Percentiles rank a stretch among this genome's conserved stretches.
These are phyloP conservation scores for Pseudodiploospora longispora DNA, from an alignment of 2,329 filamentous ascomycete genomes.

Conservation along the genomic window DNA sequence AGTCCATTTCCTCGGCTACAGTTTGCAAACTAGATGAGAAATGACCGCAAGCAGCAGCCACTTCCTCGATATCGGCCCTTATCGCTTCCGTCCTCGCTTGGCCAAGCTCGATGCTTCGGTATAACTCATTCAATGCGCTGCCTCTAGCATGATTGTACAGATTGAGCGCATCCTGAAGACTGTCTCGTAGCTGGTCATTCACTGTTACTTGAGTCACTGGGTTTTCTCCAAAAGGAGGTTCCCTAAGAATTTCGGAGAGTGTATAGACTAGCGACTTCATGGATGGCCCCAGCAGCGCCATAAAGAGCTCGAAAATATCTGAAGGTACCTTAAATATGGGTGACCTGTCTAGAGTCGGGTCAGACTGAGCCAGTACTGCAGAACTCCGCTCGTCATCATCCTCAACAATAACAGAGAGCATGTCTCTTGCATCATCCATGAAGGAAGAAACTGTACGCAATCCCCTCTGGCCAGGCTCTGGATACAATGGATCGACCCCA, in stretches of 20 bases:
- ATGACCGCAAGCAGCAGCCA: slow-evolving; percentile 94
- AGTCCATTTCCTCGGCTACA: slow-evolving; percentile 82
- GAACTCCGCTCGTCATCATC: slow-evolving; percentile 37
- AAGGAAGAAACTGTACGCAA: slow-evolving; percentile 21
- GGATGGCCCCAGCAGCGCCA: slow-evolving; percentile 78
- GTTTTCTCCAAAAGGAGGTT: slow-evolving; percentile 69
- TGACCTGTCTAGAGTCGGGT: slow-evolving; percentile 19
- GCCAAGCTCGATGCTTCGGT: slow-evolving; percentile 68
- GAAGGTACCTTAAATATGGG: slow-evolving; percentile 52
- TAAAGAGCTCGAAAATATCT: slow-evolving; percentile 89
- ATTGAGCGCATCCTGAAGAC: slow-evolving; percentile 69
- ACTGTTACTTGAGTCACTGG: slow-evolving; percentile 62
- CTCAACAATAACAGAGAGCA: slow-evolving; percentile 56
- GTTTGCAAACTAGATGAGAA: slow-evolving; percentile 89
- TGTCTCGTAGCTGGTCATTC: slow-evolving; percentile 72
- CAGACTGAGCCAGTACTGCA: slow-evolving; percentile 18
- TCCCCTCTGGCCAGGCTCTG: slow-evolving; percentile 13
- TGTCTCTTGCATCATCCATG: slow-evolving; percentile 35
- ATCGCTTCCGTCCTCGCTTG: slow-evolving; percentile 62
- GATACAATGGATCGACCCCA: slow-evolving; percentile 12
- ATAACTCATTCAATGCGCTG: slow-evolving; percentile 70
- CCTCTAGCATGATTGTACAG: slow-evolving; percentile 71
- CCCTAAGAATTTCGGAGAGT: slow-evolving; percentile 77
- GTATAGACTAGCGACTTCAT: slow-evolving; percentile 96
- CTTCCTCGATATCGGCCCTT: slow-evolving; percentile 92